Percentiles rank a stretch among this genome's conserved stretches.
These are phyloP conservation scores for Tympanopsis confertula DNA, from an alignment of 2,329 filamentous ascomycete genomes.

Conservation along the genomic window DNA sequence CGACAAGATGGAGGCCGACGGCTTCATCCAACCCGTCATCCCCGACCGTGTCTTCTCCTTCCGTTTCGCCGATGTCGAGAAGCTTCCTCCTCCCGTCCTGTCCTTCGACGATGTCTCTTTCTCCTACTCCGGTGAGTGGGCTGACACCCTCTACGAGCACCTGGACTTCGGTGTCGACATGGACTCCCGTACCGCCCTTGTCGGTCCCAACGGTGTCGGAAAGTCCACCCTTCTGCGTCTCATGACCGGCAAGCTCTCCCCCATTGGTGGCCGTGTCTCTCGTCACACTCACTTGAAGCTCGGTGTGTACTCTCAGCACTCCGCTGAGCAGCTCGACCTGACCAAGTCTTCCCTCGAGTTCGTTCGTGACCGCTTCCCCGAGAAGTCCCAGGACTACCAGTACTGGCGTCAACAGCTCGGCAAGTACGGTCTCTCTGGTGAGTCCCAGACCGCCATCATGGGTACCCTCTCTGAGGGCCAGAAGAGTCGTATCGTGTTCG, in stretches of 20 bases:
- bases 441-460: constrained; percentile 92
- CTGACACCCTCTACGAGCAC: constrained; percentile 91
- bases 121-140: constrained; percentile 81
- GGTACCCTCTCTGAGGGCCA: constrained; percentile 95
- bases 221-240: constrained; percentile 93
- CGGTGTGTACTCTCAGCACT: constrained; percentile 96
- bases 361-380: constrained; percentile 84
- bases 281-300: constrained; percentile 98
- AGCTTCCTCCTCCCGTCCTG: constrained; percentile 93
- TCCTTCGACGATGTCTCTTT: constrained; percentile 97
- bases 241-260: constrained; percentile 89
- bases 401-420: constrained; percentile 98
- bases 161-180: constrained; percentile 98
- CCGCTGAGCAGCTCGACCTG: constrained; percentile 91
- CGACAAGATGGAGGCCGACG: constrained; percentile 99
- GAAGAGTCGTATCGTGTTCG: constrained; percentile 96
- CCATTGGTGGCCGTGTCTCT: constrained; percentile 69
- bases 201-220: constrained; percentile 97
- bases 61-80: constrained; percentile 96
- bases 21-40: constrained; percentile 85
- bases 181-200: constrained; percentile 93
- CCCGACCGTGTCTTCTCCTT: constrained; percentile 88
- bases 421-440: constrained; percentile 83
- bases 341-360: constrained; percentile 98
- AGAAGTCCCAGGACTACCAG: constrained; percentile 92